These are phyloP conservation scores for Blastocrithidia nonstop DNA, from an alignment of 208 protist genomes.

Conservation along the genomic window DNA sequence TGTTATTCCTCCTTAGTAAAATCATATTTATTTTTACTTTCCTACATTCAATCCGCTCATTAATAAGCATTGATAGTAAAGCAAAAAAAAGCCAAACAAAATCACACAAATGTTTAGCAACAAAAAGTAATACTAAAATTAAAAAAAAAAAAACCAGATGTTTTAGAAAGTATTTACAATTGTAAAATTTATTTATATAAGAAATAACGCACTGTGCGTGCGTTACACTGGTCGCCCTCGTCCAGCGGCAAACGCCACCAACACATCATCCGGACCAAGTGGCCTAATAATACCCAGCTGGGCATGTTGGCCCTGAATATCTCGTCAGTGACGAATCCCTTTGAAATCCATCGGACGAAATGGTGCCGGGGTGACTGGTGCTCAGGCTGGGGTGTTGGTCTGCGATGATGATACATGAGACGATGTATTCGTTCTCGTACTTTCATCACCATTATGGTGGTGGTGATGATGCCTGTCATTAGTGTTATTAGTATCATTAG, in stretches of 20 bases:
- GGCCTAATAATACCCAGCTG: conserved; percentile 31
- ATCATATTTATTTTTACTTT: too few species aligned
- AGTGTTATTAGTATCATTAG: not conserved
- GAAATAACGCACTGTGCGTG: too few species aligned
- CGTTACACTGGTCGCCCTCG: conserved; percentile 38
- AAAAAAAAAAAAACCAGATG: too few species aligned
- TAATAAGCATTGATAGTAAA: too few species aligned
- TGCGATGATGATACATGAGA: not conserved
- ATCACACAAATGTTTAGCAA: too few species aligned
- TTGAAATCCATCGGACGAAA: conserved; percentile 59
- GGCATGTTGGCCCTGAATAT: conserved; percentile 18
- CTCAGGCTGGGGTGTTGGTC: conserved; percentile 13
- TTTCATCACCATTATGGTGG: not conserved
- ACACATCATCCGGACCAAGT: conserved; percentile 35
- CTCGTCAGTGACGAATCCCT: conserved; percentile 59
- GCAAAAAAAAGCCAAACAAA: too few species aligned
- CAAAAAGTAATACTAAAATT: too few species aligned
- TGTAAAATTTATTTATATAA: too few species aligned
- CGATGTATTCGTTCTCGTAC: too few species aligned
- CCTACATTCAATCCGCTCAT: too few species aligned
- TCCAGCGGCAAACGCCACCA: conserved; percentile 34
- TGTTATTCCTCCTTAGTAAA: too few species aligned
- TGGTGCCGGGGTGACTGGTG: conserved; percentile 26
- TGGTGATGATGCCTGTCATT: not conserved
- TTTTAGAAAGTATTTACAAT: too few species aligned